Evolutionary conservation across 2,329 filamentous ascomycete species (phyloP).

Genomic region (Botryotinia calthae): DNA sequence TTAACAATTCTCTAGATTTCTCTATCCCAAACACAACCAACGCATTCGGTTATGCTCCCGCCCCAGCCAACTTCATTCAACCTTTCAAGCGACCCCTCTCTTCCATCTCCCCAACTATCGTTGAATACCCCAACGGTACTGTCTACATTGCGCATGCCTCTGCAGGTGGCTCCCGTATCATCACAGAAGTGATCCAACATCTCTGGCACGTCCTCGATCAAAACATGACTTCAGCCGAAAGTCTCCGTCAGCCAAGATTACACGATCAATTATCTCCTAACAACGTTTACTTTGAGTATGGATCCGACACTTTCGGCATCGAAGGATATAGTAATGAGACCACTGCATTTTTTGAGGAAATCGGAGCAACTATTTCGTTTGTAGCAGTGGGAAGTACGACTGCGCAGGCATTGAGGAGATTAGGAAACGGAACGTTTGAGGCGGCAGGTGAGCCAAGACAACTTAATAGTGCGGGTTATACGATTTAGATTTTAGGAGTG

Average conservation of each 20-base stretch:
- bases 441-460: constrained; percentile 76
- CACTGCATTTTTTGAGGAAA: constrained; percentile 53
- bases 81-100: constrained; percentile 65
- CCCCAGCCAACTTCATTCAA: constrained; percentile 61
- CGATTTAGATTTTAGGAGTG: constrained; percentile 39
- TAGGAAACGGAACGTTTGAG: constrained; percentile 66
- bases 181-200: constrained; percentile 64
- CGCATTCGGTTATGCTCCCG: constrained; percentile 63
- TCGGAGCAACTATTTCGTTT: constrained; percentile 62
- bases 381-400: constrained; percentile 53
- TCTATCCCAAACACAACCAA: constrained; percentile 62
- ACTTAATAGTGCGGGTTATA: constrained; percentile 63
- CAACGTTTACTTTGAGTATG: constrained; percentile 56
- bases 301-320: constrained; percentile 37
- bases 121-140: constrained; percentile 55
- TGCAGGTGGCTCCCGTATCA: constrained; percentile 65
- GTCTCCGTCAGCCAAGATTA: constrained; percentile 56
- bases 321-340: constrained; percentile 57
- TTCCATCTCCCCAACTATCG: constrained; percentile 62
- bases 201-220: constrained; percentile 61
- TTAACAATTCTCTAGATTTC: constrained; percentile 50
- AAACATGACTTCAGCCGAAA: constrained; percentile 49
- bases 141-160: constrained; percentile 61
- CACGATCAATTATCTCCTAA: constrained; percentile 64
- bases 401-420: constrained; percentile 62